Conservation (phyloP, 2,329 filamentous ascomycete species). For the Fusarium marasasianum region DNA sequence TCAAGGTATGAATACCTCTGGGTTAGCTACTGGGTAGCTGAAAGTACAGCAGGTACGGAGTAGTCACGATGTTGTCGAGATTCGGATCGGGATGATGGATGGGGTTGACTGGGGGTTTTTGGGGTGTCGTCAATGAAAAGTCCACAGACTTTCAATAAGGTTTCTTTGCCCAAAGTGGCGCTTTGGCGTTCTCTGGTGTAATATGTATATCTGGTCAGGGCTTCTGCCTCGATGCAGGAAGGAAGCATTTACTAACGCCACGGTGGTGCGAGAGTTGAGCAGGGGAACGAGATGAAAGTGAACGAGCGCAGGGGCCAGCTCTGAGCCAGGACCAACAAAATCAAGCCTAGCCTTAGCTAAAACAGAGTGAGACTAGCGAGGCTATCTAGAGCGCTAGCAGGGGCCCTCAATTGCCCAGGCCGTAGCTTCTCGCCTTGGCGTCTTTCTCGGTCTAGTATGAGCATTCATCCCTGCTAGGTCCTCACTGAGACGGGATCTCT, state of each 20-base stretch:
- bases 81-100: conserved; percentile 37
- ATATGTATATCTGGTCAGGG: conserved; percentile 41
- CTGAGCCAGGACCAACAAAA: conserved; percentile 7
- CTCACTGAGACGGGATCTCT: conserved; percentile 45
- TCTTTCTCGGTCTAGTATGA: conserved; percentile 12
- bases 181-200: conserved; percentile 39
- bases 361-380: conserved; percentile 19
- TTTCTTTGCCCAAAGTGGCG: conserved; percentile 38
- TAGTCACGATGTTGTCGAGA: conserved; percentile 38
- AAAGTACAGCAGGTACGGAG: not conserved
- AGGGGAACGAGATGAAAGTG: conserved; percentile 22
- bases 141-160: conserved; percentile 41
- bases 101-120: conserved; percentile 31
- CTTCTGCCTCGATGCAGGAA: conserved; percentile 26
- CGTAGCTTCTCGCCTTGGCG: conserved; percentile 34
- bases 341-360: conserved; percentile 14
- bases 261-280: not conserved
- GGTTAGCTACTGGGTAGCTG: conserved; percentile 4
- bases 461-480: conserved; percentile 8
- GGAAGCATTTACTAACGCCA: conserved; percentile 8
- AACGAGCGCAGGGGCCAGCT: conserved; percentile 25
- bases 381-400: not conserved
- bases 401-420: conserved; percentile 21
- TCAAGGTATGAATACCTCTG: conserved; percentile 28
- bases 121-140: conserved; percentile 39